Evolutionary conservation across 108 stramenopile genomes (phyloP), one percentile per base, ranked within the genome.

Genomic region (Nitzschia palea): DNA sequence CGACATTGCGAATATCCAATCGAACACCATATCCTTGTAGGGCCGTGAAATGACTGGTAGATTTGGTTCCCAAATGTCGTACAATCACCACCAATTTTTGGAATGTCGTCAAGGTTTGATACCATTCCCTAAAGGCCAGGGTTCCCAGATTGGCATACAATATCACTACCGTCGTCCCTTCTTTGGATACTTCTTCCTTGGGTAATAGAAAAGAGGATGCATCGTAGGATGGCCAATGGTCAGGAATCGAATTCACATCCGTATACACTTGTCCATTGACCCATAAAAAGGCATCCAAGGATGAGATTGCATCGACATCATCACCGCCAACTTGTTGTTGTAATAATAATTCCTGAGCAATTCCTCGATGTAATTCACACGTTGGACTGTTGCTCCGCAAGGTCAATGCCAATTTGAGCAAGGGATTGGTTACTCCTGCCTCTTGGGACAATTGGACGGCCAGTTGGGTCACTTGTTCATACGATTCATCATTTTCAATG

Each of bases 1-100:
- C 93, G 12, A 95, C 88, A 70, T 91, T 95, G 2, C 90, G 86
- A 77, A 95, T 91, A 65, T 95, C 93, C 17, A 95, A 69, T n/a
- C 93, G 61, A 36, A 91, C 93, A 33, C 93, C 93, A 60, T 91
- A 95, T 33, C 93, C 93, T 50, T 89, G 88, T 69, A 94, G 60
- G 0, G 67, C 65, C 22, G 89, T 89, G 14, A 71, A 67, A 23
- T 25, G 70, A 62, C 23, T 50, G 14, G 52, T 33, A 27, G 62
- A 52, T 35, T 9, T 28, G 36, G 70, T 64, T 12, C 92, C 92
- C 80, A 87, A 73, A 57, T 87, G 83, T 1, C 93, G 82, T 18
- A 94, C 86, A 32, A 91, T 79, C 61, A 94, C 81, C 29, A 63
- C 66, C 17, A 84, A 65, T 9, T 75, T 32, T 5, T 27, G 34